Conservation (phyloP, 352 stramenopile genomes). For the Plasmopara muralis region DNA sequence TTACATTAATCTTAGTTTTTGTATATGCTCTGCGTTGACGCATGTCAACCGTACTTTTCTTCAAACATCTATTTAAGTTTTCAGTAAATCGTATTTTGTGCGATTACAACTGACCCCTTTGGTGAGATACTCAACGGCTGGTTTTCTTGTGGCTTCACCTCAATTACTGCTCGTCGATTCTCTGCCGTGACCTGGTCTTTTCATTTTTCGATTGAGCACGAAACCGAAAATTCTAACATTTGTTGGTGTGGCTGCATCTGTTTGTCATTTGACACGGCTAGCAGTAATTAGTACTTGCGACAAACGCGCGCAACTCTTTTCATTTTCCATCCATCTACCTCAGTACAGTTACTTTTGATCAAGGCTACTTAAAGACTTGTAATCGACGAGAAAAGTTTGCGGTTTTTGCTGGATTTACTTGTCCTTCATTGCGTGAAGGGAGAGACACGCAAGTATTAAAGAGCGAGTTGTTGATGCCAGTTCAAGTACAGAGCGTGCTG, state of each 20-base stretch:
- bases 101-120: neutral
- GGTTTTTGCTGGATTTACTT: constrained; percentile 19
- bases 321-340: constrained; percentile 2
- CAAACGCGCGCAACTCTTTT: constrained; percentile 6
- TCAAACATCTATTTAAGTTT: neutral
- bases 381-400: neutral
- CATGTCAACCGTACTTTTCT: neutral
- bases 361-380: constrained; percentile 13
- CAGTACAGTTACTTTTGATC: neutral
- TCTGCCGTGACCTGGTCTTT: constrained; percentile 16
- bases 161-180: constrained; percentile 12
- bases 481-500: constrained; percentile 24
- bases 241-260: constrained; percentile 22
- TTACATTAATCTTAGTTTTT: neutral
- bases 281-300: constrained; percentile 1
- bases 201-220: constrained; percentile 19
- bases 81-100: neutral
- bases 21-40: neutral
- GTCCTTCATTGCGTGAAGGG: constrained; percentile 14
- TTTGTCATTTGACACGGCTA: constrained; percentile 10
- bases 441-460: constrained; percentile 16
- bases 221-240: constrained; percentile 28
- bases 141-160: constrained; percentile 1
- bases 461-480: constrained; percentile 14
- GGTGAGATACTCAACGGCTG: neutral